phyloP scores from a whole-genome alignment of 108 stramenopile species.

The Conticribra guillardii region DNA sequence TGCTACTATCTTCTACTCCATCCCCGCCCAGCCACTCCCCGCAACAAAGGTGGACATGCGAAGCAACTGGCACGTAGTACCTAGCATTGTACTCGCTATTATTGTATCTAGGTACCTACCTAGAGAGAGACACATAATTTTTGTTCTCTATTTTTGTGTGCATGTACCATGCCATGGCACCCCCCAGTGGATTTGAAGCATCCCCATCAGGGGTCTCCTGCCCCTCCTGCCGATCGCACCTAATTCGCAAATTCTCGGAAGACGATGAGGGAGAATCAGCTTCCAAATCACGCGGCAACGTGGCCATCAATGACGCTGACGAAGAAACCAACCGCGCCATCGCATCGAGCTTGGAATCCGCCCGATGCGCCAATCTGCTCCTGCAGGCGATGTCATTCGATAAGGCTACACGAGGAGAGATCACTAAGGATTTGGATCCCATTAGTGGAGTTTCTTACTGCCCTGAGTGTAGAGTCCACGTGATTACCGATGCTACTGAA shows the following conservation, averaged over 20 bases:
- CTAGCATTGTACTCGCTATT: too few species aligned
- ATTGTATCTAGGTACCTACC: too few species aligned
- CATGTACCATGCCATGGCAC: too few species aligned
- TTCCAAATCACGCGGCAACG: background rate
- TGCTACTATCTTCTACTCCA: too few species aligned
- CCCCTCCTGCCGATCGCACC: slow-evolving; percentile 26
- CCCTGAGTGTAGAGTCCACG: slow-evolving; percentile 25
- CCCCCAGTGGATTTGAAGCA: too few species aligned
- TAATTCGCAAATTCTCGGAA: slow-evolving; percentile 18
- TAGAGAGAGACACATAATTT: too few species aligned
- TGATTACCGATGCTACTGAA: slow-evolving; percentile 16
- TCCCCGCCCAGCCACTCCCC: too few species aligned
- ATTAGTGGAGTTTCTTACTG: slow-evolving; percentile 29
- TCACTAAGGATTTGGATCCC: background rate
- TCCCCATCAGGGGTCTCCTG: slow-evolving; percentile 14
- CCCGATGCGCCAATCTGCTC: slow-evolving; percentile 23
- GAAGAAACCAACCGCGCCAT: background rate
- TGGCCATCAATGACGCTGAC: background rate
- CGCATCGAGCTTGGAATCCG: slow-evolving; percentile 14
- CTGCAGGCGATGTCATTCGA: slow-evolving; percentile 35
- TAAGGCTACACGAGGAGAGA: slow-evolving; percentile 20
- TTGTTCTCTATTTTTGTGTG: too few species aligned
- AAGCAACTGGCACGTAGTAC: too few species aligned
- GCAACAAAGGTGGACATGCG: too few species aligned
- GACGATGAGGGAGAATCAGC: background rate